Evolutionary conservation across 345 rosid genomes (phyloP), one percentile per base, ranked within the genome.

Genomic region (Rhodomyrtus tomentosa): DNA sequence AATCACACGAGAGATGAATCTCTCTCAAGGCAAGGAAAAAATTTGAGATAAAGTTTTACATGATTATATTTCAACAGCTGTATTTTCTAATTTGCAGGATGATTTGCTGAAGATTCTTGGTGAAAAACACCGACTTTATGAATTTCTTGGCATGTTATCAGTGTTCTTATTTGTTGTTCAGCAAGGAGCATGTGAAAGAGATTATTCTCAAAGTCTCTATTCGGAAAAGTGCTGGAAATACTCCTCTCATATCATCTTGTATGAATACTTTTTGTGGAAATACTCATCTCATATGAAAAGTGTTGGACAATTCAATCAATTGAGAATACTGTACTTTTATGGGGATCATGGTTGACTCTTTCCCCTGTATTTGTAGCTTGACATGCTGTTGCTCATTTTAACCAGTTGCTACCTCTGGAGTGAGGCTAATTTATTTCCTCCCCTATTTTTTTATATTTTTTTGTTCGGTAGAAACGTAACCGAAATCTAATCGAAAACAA

Each of bases 201-300:
- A 87, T 97, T 86, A 87, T 97, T 86, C 86, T 84, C 76, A 98
- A 95, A 89, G 95, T 88, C 32, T 82, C 90, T 53, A 84, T 80
- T 29, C 93, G 93, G 86, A 97, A 95, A 87, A 90, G 93, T 87
- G 86, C 95, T 53, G 93, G 92, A 89, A 92, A 93, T 87, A 84
- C 76, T 29, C 89, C 73, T 82, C 89, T 87, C 84, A 84, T 87
- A 52, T 91, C 86, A 85, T 91, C 99, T 84, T 97, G 96, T 93
- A 91, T 97, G 98, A 93, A 93, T 88, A 88, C 93, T 87, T 90
- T n/a, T 97, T 86, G 99, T 95, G 99, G 99, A n/a, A n/a, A n/a
- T n/a, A n/a, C n/a, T n/a, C n/a, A n/a, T n/a, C n/a, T n/a, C n/a
- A n/a, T n/a, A n/a, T 97, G 93, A 86, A 88, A 18, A 76, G 76